phyloP scores from a whole-genome alignment of 306 rosid genomes.

The Prunus mume region DNA sequence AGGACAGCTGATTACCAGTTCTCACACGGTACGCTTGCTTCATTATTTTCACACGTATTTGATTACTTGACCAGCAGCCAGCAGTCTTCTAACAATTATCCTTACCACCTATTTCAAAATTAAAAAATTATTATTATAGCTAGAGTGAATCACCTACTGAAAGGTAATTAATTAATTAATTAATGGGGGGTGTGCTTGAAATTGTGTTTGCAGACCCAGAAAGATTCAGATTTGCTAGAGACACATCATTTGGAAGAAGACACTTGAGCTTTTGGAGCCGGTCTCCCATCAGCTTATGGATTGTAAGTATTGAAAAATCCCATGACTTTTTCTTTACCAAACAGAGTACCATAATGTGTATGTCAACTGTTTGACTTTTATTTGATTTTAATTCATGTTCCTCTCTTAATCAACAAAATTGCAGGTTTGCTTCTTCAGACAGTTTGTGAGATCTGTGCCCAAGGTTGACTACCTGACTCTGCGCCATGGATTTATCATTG shows the following conservation, averaged over 20 bases:
- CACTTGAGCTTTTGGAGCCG: constrained; percentile 75
- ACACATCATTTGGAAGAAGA: constrained; percentile 86
- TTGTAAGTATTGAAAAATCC: constrained; percentile 46
- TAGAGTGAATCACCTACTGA: no score
- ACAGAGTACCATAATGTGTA: background rate
- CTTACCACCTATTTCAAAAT: no score
- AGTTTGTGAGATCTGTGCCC: constrained; percentile 78
- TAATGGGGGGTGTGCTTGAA: background rate
- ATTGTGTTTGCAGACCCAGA: constrained; percentile 61
- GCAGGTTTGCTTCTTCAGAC: constrained; percentile 76
- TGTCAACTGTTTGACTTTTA: background rate
- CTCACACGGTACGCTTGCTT: constrained; percentile 52
- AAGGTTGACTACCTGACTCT: constrained; percentile 82
- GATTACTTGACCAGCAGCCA: background rate
- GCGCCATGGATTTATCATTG: constrained; percentile 80
- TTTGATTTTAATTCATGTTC: background rate
- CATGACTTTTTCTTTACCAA: background rate
- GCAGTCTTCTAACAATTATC: background rate
- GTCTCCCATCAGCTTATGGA: constrained; percentile 60
- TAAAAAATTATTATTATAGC: no score
- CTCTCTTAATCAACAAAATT: background rate
- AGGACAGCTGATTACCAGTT: constrained; percentile 67
- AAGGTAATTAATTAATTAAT: background rate
- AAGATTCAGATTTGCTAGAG: constrained; percentile 75
- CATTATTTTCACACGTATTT: background rate